These are phyloP conservation scores for Colletotrichum truncatum DNA, from an alignment of 2,329 filamentous ascomycete genomes.

Conservation along the genomic window DNA sequence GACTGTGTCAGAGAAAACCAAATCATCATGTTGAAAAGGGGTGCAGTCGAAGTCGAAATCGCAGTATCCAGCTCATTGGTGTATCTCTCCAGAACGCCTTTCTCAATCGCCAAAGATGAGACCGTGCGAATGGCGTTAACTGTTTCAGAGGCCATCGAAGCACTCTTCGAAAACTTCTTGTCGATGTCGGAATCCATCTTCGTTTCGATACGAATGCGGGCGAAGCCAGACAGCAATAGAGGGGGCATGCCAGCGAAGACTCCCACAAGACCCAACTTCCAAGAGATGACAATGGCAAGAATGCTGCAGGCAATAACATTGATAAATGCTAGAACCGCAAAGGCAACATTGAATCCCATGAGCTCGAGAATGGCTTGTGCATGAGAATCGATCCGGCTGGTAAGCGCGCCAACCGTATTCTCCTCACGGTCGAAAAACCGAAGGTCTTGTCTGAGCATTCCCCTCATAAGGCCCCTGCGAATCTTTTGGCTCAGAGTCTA, in stretches of 20 bases:
- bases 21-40: constrained; percentile 10
- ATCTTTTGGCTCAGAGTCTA: constrained; percentile 33
- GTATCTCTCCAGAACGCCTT: constrained; percentile 35
- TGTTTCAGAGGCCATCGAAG: constrained; percentile 55
- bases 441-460: constrained; percentile 50
- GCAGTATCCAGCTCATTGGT: constrained; percentile 39
- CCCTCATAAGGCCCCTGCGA: constrained; percentile 37
- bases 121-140: constrained; percentile 55
- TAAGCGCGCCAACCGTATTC: constrained; percentile 44
- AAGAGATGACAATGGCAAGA: constrained; percentile 50
- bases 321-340: constrained; percentile 51
- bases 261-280: constrained; percentile 55
- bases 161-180: constrained; percentile 48
- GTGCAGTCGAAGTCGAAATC: not conserved
- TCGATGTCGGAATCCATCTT: constrained; percentile 47
- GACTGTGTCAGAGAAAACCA: constrained; percentile 39
- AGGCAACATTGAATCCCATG: constrained; percentile 51
- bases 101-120: constrained; percentile 49
- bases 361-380: constrained; percentile 55
- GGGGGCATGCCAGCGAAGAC: constrained; percentile 52
- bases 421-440: constrained; percentile 45
- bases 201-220: constrained; percentile 52
- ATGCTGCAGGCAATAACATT: constrained; percentile 49
- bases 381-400: constrained; percentile 40
- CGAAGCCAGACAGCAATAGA: constrained; percentile 49